Conservation (phyloP, 1,139 yeast species). For the Lodderomyces margitis region DNA sequence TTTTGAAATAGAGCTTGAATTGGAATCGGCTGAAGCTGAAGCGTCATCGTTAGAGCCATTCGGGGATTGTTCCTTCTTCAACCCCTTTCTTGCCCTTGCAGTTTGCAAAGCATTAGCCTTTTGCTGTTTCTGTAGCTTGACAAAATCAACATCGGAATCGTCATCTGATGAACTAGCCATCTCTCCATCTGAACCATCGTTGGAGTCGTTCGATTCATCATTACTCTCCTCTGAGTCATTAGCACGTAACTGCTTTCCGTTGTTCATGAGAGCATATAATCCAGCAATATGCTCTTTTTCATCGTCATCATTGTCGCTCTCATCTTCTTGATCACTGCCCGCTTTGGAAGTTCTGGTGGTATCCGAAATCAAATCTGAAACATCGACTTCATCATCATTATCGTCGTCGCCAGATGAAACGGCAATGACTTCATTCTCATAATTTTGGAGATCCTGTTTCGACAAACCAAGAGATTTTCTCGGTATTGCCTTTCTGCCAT, state of each 20-base stretch:
- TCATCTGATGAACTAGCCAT: slow-evolving; percentile 46
- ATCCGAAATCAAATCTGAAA: slow-evolving; percentile 1
- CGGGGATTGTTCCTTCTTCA: slow-evolving; percentile 14
- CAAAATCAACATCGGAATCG: slow-evolving; percentile 71
- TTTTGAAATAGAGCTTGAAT: slow-evolving; percentile 5
- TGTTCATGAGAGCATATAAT: slow-evolving; percentile 22
- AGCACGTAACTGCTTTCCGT: slow-evolving; percentile 7
- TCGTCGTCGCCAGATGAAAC: slow-evolving; percentile 7
- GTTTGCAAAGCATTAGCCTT: slow-evolving; percentile 55
- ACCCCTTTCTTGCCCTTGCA: slow-evolving; percentile 41
- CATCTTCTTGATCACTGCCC: slow-evolving; percentile 9
- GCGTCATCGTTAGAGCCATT: slow-evolving; percentile 13
- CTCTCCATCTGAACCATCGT: slow-evolving; percentile 30
- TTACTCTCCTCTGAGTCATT: slow-evolving; percentile 12
- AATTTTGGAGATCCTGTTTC: slow-evolving; percentile 20
- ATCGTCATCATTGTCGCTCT: slow-evolving; percentile 22
- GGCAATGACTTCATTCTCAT: slow-evolving; percentile 9
- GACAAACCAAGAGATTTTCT: slow-evolving; percentile 26
- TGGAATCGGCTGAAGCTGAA: slow-evolving; percentile 5
- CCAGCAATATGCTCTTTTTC: slow-evolving; percentile 18
- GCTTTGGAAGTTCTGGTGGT: background rate
- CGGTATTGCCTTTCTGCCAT: slow-evolving; percentile 24
- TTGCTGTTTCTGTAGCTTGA: slow-evolving; percentile 64
- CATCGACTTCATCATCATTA: slow-evolving; percentile 8
- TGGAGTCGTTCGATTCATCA: slow-evolving; percentile 31